These are phyloP conservation scores for Puccinia sorghi DNA, from an alignment of 1,284 basidiomycete species.

Conservation along the genomic window DNA sequence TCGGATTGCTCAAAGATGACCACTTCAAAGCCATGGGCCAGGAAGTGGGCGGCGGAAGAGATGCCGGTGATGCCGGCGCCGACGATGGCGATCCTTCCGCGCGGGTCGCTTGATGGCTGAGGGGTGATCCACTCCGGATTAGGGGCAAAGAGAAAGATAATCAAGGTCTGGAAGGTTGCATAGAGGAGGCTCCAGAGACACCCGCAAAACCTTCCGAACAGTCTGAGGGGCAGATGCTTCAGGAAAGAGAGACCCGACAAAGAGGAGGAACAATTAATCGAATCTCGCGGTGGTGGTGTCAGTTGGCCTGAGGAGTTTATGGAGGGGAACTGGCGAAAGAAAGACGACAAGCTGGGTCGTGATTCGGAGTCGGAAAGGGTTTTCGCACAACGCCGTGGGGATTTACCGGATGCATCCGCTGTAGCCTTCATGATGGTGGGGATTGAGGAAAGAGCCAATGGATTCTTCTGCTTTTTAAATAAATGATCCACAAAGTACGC, in stretches of 20 bases:
- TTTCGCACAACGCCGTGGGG: too few species aligned
- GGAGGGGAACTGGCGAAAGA: too few species aligned
- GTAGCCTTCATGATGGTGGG: too few species aligned
- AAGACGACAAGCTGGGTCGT: too few species aligned
- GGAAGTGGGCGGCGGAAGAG: constrained; percentile 38
- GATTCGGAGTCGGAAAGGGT: too few species aligned
- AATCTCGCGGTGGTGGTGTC: neutral
- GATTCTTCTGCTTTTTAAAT: too few species aligned
- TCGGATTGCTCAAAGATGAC: constrained; percentile 38
- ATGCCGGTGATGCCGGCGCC: constrained; percentile 49
- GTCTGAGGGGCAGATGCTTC: neutral
- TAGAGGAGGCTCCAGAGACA: neutral
- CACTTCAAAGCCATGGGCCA: constrained; percentile 42
- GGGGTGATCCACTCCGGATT: neutral
- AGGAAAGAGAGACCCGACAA: neutral
- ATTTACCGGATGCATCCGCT: too few species aligned
- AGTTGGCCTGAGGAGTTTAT: neutral
- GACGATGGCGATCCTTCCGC: constrained; percentile 40
- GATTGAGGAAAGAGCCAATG: too few species aligned
- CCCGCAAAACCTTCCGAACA: neutral
- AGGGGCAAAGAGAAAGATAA: constrained; percentile 17
- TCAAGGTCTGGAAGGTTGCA: constrained; percentile 13
- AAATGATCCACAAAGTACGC: too few species aligned
- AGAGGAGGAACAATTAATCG: too few species aligned
- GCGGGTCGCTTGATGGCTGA: too few species aligned